Percentiles rank a stretch among this genome's conserved stretches.
Evolutionary conservation across 305 asterid genomes (phyloP).

Genomic region (Caryopteris hybrid): DNA sequence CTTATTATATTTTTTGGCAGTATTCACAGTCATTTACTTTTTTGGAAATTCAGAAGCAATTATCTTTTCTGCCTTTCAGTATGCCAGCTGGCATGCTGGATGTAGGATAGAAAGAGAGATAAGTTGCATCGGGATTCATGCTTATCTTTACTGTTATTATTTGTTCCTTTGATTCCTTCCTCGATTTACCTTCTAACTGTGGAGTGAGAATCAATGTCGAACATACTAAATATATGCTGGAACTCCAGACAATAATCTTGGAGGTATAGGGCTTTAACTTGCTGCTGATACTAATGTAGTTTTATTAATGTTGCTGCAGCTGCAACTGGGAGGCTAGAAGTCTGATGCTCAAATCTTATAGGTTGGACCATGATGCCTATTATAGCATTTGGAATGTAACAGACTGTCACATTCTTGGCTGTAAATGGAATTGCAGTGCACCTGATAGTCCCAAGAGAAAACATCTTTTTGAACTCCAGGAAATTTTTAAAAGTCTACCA

Average conservation of each 20-base stretch:
- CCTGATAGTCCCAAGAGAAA: slow-evolving; percentile 60
- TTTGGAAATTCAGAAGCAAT: neutral
- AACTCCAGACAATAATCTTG: slow-evolving; percentile 2
- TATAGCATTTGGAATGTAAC: slow-evolving; percentile 54
- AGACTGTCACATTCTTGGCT: slow-evolving; percentile 78
- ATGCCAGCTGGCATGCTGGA: slow-evolving; percentile 4
- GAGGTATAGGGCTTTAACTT: slow-evolving; percentile 13
- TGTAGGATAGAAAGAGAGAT: neutral
- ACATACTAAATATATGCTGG: neutral
- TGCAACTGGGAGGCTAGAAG: slow-evolving; percentile 88
- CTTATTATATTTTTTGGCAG: neutral
- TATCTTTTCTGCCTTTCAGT: neutral
- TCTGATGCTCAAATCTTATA: slow-evolving; percentile 36
- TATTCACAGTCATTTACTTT: neutral
- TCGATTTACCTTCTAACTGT: neutral
- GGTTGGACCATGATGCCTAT: slow-evolving; percentile 36
- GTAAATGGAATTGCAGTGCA: slow-evolving; percentile 54
- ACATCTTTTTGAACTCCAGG: slow-evolving; percentile 87
- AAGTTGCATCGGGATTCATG: neutral
- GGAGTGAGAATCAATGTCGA: neutral
- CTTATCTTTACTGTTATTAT: neutral
- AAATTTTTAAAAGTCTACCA: slow-evolving; percentile 79
- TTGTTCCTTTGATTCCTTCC: neutral
- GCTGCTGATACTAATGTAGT: slow-evolving; percentile 22
- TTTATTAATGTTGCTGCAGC: slow-evolving; percentile 46